These are phyloP conservation scores for Camelina neglecta DNA, from an alignment of 345 rosid genomes.

Conservation along the genomic window DNA sequence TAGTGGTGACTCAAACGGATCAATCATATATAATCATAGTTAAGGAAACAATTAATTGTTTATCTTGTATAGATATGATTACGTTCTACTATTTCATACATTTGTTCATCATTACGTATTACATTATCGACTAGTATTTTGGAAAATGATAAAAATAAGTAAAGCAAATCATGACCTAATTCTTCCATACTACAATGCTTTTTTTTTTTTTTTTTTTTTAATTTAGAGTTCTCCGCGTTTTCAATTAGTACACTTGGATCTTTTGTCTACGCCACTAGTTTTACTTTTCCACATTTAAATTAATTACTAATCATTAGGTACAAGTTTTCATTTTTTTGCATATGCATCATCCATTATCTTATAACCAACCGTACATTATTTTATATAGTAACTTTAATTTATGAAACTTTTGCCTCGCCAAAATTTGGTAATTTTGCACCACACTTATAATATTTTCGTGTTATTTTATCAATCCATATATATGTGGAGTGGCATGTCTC, in stretches of 20 bases:
- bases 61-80: slow-evolving; percentile 37
- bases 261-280: slow-evolving; percentile 41
- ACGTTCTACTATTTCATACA: slow-evolving; percentile 34
- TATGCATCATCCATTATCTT: slow-evolving; percentile 31
- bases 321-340: slow-evolving; percentile 28
- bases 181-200: slow-evolving; percentile 33
- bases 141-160: slow-evolving; percentile 3
- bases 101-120: slow-evolving; percentile 31
- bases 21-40: slow-evolving; percentile 29
- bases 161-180: slow-evolving; percentile 44
- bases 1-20: slow-evolving; percentile 30
- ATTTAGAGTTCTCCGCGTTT: slow-evolving; percentile 11
- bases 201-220: slow-evolving; percentile 16
- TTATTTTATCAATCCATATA: slow-evolving; percentile 22
- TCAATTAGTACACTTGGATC: slow-evolving; percentile 34
- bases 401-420: slow-evolving; percentile 17
- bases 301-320: slow-evolving; percentile 22
- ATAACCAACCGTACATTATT: slow-evolving; percentile 2
- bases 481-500: slow-evolving; percentile 38
- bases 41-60: slow-evolving; percentile 25
- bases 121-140: slow-evolving; percentile 27
- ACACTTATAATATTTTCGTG: slow-evolving; percentile 25
- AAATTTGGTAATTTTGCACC: slow-evolving; percentile 37
- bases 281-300: slow-evolving; percentile 25
- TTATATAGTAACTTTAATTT: slow-evolving; percentile 20